phyloP scores from a whole-genome alignment of 2,329 filamentous ascomycete species.

The Aspergillus sp. region DNA sequence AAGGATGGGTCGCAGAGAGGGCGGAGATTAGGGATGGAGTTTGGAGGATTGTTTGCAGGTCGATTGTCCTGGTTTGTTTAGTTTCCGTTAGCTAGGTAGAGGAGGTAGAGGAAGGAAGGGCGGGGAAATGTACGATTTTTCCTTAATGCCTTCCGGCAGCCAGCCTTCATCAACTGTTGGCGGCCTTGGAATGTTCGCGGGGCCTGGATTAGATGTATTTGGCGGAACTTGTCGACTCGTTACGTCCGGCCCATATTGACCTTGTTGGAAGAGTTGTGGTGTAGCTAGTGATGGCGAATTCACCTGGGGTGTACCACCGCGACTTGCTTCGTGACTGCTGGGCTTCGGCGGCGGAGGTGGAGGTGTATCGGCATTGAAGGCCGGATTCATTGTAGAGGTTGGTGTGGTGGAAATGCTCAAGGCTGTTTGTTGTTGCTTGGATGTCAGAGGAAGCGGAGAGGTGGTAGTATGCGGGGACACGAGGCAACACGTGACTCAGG shows the following conservation, averaged over 20 bases:
- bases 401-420: slow-evolving; percentile 4
- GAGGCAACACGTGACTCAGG: neutral
- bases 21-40: slow-evolving; percentile 68
- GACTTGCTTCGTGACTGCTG: slow-evolving; percentile 66
- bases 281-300: slow-evolving; percentile 47
- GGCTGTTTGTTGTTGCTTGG: neutral
- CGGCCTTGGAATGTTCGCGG: slow-evolving; percentile 25
- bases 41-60: slow-evolving; percentile 76
- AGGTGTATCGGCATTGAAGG: slow-evolving; percentile 55
- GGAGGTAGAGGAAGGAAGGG: slow-evolving; percentile 18
- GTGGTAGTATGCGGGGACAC: slow-evolving; percentile 4
- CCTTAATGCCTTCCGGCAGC: slow-evolving; percentile 73
- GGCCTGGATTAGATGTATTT: slow-evolving; percentile 12
- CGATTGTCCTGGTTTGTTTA: slow-evolving; percentile 25
- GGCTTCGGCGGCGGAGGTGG: slow-evolving; percentile 73
- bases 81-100: neutral
- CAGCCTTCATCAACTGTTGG: slow-evolving; percentile 61
- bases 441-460: neutral
- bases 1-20: slow-evolving; percentile 75
- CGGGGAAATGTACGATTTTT: slow-evolving; percentile 69
- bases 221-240: slow-evolving; percentile 7
- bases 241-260: slow-evolving; percentile 22
- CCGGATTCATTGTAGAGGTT: slow-evolving; percentile 22
- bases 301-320: slow-evolving; percentile 62
- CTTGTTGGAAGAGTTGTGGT: slow-evolving; percentile 35